Evolutionary conservation across 148 eudicot genomes (phyloP).

Genomic region (Simmondsia chinensis): DNA sequence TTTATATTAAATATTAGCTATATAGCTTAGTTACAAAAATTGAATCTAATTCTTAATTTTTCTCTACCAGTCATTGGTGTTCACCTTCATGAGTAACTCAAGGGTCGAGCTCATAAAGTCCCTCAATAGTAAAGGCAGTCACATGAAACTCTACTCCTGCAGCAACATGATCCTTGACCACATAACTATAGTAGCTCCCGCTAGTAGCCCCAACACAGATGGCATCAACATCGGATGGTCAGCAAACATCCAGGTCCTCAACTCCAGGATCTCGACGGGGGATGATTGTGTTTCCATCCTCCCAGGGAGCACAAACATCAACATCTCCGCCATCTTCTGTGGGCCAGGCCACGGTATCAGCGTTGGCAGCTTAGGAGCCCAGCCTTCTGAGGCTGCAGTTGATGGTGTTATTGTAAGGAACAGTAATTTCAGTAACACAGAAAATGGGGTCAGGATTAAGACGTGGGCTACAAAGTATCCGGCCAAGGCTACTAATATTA

Average conservation of each 20-base stretch:
- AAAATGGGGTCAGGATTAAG: slow-evolving; percentile 62
- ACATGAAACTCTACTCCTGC: slow-evolving; percentile 9
- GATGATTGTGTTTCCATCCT: slow-evolving; percentile 59
- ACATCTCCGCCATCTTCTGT: slow-evolving; percentile 22
- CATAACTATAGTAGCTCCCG: slow-evolving; percentile 18
- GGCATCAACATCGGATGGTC: slow-evolving; percentile 42
- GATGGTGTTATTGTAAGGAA: slow-evolving; percentile 19
- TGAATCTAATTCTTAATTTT: too few species aligned
- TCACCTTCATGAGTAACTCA: slow-evolving; percentile 11
- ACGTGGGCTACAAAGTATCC: slow-evolving; percentile 30
- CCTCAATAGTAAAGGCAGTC: slow-evolving; percentile 20
- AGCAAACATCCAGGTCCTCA: slow-evolving; percentile 11
- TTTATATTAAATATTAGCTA: too few species aligned
- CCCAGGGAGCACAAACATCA: slow-evolving; percentile 26
- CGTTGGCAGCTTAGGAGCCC: slow-evolving; percentile 46
- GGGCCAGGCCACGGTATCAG: slow-evolving; percentile 78
- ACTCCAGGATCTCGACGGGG: slow-evolving; percentile 28
- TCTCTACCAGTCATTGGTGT: slow-evolving; percentile 7
- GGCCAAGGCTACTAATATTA: slow-evolving; percentile 15
- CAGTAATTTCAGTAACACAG: slow-evolving; percentile 25
- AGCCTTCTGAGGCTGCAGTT: slow-evolving; percentile 14
- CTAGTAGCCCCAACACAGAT: slow-evolving; percentile 48
- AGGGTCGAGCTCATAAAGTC: slow-evolving; percentile 6
- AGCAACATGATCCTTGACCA: background rate
- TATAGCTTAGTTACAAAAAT: too few species aligned